A percentile compares a stretch with the other conserved stretches of the same genome.
Conservation (phyloP, 2,329 filamentous ascomycete species). For the Penicillium brasilianum region DNA sequence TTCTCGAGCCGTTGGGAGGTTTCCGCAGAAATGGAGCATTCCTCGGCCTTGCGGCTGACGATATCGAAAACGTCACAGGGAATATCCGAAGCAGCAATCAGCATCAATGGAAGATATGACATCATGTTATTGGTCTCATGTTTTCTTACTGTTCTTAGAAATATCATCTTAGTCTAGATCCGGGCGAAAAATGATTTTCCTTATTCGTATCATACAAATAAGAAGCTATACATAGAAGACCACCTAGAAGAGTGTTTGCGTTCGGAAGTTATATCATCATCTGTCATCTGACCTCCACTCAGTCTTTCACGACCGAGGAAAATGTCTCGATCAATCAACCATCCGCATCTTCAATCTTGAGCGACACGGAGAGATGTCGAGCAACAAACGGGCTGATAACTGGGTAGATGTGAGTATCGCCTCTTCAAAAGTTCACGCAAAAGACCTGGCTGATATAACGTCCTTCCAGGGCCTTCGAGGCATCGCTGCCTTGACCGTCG, state of each 20-base stretch:
- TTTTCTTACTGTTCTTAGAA: not conserved
- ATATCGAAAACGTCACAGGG: not conserved
- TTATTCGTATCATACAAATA: not conserved
- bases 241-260: not conserved
- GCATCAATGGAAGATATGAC: too few relatives aligned
- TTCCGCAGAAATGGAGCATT: not conserved
- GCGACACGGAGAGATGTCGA: slow-evolving; percentile 4
- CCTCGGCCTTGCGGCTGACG: not conserved
- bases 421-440: not conserved
- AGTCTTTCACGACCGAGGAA: not conserved
- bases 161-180: not conserved
- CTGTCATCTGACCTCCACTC: not conserved
- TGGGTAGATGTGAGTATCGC: slow-evolving; percentile 17
- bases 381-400: slow-evolving; percentile 13
- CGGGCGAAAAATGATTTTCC: not conserved
- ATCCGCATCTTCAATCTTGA: not conserved
- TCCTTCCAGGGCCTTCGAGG: slow-evolving; percentile 50
- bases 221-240: too few relatives aligned
- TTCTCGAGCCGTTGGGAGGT: not conserved
- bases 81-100: not conserved
- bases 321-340: not conserved
- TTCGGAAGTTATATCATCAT: not conserved
- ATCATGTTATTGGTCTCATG: too few relatives aligned
- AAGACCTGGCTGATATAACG: not conserved
- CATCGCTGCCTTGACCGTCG: slow-evolving; percentile 49